phyloP scores from a whole-genome alignment of 208 protist species.

The Trypanosoma caninum region DNA sequence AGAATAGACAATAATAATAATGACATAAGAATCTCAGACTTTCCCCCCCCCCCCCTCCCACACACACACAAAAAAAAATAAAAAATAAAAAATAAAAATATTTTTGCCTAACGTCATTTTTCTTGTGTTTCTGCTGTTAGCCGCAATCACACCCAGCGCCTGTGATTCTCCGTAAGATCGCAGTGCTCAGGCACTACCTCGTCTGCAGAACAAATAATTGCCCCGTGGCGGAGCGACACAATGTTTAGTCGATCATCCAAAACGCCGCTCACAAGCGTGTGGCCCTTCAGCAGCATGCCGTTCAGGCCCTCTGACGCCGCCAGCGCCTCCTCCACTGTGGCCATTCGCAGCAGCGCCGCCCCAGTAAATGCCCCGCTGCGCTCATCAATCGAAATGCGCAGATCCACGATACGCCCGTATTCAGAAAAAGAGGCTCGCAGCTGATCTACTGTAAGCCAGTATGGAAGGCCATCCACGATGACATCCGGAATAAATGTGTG shows the following conservation, averaged over 20 bases:
- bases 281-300: conserved; percentile 36
- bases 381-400: conserved; percentile 73
- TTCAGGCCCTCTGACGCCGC: conserved; percentile 56
- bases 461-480: conserved; percentile 76
- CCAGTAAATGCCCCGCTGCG: conserved; percentile 75
- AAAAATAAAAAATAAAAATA: conserved; percentile 16
- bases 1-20: conserved; percentile 7
- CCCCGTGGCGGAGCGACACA: conserved; percentile 54
- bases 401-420: conserved; percentile 49
- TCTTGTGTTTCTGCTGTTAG: background rate
- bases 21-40: background rate
- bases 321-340: conserved; percentile 60
- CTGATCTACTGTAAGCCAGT: conserved; percentile 78
- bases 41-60: background rate
- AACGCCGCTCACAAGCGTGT: conserved; percentile 53
- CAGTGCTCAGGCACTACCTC: conserved; percentile 24
- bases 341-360: conserved; percentile 72
- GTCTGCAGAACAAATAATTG: conserved; percentile 29
- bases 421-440: conserved; percentile 60
- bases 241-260: conserved; percentile 68
- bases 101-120: background rate
- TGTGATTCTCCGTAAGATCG: conserved; percentile 54
- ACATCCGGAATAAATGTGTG: conserved; percentile 72
- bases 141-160: conserved; percentile 58
- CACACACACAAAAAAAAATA: background rate